Percentiles rank a stretch among this genome's conserved stretches.
phyloP scores from a whole-genome alignment of 306 rosid species.

The Cucurbita pepo region DNA sequence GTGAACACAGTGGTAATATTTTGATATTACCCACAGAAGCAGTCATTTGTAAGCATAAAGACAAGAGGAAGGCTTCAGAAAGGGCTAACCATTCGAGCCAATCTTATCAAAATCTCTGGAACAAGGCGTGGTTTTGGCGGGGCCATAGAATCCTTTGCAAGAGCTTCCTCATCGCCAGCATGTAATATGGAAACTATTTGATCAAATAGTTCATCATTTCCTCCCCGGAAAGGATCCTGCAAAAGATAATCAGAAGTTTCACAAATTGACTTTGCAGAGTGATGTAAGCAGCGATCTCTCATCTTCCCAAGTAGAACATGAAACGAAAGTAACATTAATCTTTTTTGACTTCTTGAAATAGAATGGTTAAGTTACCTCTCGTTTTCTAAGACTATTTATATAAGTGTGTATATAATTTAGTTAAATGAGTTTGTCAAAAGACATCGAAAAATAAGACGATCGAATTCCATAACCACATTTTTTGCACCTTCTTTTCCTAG shows the following conservation, averaged over 20 bases:
- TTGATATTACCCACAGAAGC: not conserved
- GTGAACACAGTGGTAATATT: not conserved
- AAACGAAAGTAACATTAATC: not conserved
- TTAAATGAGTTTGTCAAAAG: not conserved
- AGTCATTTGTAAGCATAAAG: not conserved
- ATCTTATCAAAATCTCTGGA: conserved; percentile 63
- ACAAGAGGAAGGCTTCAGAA: conserved; percentile 19
- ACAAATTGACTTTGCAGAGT: not conserved
- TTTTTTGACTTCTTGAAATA: not conserved
- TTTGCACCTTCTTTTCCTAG: not conserved
- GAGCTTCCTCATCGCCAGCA: conserved; percentile 56
- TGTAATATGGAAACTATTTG: conserved; percentile 47
- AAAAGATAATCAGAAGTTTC: not conserved
- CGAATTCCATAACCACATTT: not conserved
- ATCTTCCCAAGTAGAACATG: not conserved
- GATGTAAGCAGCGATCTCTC: not conserved
- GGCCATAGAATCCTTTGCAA: conserved; percentile 42
- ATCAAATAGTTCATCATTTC: conserved; percentile 67
- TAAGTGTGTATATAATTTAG: not conserved
- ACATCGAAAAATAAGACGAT: not conserved
- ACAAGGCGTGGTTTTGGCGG: conserved; percentile 61
- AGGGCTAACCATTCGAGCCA: conserved; percentile 66
- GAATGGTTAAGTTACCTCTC: not conserved
- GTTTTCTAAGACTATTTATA: not conserved
- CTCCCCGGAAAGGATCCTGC: conserved; percentile 96